phyloP scores from a whole-genome alignment of 371 early-diverging fungal genomes.

The Lichtheimia ornata region DNA sequence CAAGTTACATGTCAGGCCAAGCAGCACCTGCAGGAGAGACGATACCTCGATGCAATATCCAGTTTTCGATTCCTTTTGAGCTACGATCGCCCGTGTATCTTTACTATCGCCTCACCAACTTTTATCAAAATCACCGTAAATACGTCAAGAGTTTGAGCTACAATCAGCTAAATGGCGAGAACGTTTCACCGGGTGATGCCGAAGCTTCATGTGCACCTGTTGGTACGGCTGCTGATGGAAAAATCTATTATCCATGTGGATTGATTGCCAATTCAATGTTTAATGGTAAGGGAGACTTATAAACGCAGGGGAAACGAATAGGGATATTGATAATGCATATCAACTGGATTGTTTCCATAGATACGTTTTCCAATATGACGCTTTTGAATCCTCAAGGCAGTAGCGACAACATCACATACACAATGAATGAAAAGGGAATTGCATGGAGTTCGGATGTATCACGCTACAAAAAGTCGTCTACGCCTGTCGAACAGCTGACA shows the following conservation, averaged over 20 bases:
- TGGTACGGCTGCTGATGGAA: constrained; percentile 27
- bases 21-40: constrained; percentile 25
- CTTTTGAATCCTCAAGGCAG: constrained; percentile 50
- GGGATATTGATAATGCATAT: not conserved
- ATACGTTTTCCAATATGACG: constrained; percentile 50
- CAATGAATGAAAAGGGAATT: constrained; percentile 65
- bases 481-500: constrained; percentile 37
- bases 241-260: constrained; percentile 89
- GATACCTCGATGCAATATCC: constrained; percentile 61
- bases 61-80: constrained; percentile 60
- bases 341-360: constrained; percentile 16
- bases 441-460: constrained; percentile 81
- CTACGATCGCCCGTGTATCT: constrained; percentile 73
- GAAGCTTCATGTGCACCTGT: constrained; percentile 38
- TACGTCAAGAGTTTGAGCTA: constrained; percentile 85
- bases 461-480: constrained; percentile 55
- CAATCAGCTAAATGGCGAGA: constrained; percentile 76
- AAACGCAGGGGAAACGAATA: not conserved
- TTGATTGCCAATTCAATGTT: constrained; percentile 92
- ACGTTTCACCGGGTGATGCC: constrained; percentile 29
- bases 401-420: constrained; percentile 26
- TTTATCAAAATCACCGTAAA: constrained; percentile 93
- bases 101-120: constrained; percentile 88
- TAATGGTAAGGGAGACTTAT: constrained; percentile 61
- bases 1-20: constrained; percentile 22